These are phyloP conservation scores for Pyrenophora teres DNA, from an alignment of 2,329 filamentous ascomycete genomes.

Conservation along the genomic window DNA sequence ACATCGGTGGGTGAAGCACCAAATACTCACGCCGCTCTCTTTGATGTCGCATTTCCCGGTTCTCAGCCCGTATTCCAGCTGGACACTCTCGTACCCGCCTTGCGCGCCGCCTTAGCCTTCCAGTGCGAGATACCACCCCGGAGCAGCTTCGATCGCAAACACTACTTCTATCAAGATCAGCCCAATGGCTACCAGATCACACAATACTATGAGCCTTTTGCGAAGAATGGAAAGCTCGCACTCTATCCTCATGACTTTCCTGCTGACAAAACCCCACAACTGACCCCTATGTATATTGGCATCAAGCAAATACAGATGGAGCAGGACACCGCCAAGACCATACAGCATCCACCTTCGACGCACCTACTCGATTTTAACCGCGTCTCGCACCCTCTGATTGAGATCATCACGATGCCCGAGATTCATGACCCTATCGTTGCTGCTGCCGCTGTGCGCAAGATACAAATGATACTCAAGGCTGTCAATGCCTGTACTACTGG, in stretches of 20 bases:
- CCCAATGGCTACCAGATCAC: conserved; percentile 97
- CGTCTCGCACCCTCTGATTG: conserved; percentile 86
- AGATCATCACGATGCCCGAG: conserved; percentile 91
- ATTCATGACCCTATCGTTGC: conserved; percentile 87
- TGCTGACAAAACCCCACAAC: conserved; percentile 67
- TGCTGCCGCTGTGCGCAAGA: conserved; percentile 84
- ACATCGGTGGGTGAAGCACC: conserved; percentile 63
- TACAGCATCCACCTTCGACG: conserved; percentile 72
- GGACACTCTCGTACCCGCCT: conserved; percentile 82
- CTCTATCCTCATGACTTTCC: conserved; percentile 69
- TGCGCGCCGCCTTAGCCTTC: conserved; percentile 84
- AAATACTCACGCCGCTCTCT: conserved; percentile 85
- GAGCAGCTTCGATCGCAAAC: conserved; percentile 92
- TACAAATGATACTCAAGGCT: conserved; percentile 77
- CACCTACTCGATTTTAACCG: conserved; percentile 93
- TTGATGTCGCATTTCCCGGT: conserved; percentile 88
- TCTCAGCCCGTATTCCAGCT: conserved; percentile 84
- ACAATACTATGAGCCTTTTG: conserved; percentile 82
- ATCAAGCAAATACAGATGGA: conserved; percentile 97
- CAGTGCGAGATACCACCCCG: conserved; percentile 75
- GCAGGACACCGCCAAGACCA: conserved; percentile 95
- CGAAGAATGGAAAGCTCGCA: conserved; percentile 71
- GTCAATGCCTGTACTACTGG: conserved; percentile 86
- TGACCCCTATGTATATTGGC: conserved; percentile 73
- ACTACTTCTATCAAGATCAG: conserved; percentile 99